Evolutionary conservation across 192 early-diverging fungal species (phyloP), one percentile per base, ranked within the genome.

Genomic region (Backusella westeae): DNA sequence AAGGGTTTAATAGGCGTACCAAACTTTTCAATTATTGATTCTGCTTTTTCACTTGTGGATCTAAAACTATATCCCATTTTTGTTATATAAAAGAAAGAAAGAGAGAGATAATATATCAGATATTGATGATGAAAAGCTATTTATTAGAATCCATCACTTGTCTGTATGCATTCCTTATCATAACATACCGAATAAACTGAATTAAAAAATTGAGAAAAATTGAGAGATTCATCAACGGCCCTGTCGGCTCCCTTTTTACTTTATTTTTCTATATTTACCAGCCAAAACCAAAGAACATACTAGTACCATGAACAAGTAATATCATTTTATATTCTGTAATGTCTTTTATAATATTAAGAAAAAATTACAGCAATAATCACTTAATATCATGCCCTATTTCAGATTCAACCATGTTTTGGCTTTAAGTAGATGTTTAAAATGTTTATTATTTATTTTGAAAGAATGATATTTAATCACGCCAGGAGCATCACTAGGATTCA

Each of bases 1-100:
- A 92, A 91, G 56, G 96, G 96, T 87, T 98, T 98, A 35, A 98
- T 78, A 49, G 94, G 95, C 34, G 83, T 80, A 38, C 88, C 85
- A 34, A 95, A 65, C 73, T 76, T 86, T 56, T 95, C 94, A 52
- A 97, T n/a, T 10, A 67, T 8, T n/a, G 17, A 9, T 46, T 75
- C 74, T 23, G 29, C 44, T 44, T 23, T 71, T 44, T 71, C 70
- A 34, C 44, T 71, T 14, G 70, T 71, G 6, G 42, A 71, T 3
- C 44, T 49, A 36, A 32, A 68, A 49, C 26, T 49, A 42, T 42
- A 44, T 23, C 69, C 69, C 70, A 71, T 71, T 71, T 71, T 71
- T 12, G 3, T 63, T 29, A 26, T 23, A 63, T 12, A 63, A 10
- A 10, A 63, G 26, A 63, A 59, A 59, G 23, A 56, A 56, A 53